A percentile compares a stretch with the other conserved stretches of the same genome.
phyloP scores from a whole-genome alignment of 495 filamentous ascomycete species.

The Penicillium arizonense region DNA sequence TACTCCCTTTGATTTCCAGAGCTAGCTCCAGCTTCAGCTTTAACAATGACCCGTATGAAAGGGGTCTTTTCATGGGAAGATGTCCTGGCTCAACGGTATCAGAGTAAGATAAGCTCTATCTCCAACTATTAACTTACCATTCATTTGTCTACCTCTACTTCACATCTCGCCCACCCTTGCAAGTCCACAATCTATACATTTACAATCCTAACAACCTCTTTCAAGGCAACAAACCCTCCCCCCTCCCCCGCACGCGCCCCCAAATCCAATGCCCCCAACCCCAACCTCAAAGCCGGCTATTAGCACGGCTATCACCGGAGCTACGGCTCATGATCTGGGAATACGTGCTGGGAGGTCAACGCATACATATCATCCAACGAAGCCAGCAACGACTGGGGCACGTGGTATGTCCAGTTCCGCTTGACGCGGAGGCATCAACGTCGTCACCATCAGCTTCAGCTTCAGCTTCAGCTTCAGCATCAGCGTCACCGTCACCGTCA shows the following conservation, averaged over 20 bases:
- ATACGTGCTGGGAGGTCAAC: conserved; percentile 28
- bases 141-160: no score
- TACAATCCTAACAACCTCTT: neutral
- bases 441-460: neutral
- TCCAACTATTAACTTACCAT: neutral
- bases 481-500: neutral
- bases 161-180: neutral
- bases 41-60: conserved; percentile 39
- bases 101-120: conserved; percentile 28
- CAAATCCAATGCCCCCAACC: conserved; percentile 6
- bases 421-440: neutral
- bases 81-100: conserved; percentile 45
- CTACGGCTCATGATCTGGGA: conserved; percentile 49
- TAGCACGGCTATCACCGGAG: conserved; percentile 43
- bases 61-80: conserved; percentile 50
- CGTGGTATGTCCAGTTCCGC: conserved; percentile 37
- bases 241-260: conserved; percentile 21
- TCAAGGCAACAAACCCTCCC: conserved; percentile 40
- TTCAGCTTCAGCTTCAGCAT: neutral
- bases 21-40: neutral
- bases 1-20: neutral
- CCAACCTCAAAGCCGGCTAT: conserved; percentile 34
- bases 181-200: neutral
- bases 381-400: conserved; percentile 33
- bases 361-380: conserved; percentile 44